Base-by-base conservation (phyloP, 805 yeast genomes). In the Pichia cabralensis region DNA sequence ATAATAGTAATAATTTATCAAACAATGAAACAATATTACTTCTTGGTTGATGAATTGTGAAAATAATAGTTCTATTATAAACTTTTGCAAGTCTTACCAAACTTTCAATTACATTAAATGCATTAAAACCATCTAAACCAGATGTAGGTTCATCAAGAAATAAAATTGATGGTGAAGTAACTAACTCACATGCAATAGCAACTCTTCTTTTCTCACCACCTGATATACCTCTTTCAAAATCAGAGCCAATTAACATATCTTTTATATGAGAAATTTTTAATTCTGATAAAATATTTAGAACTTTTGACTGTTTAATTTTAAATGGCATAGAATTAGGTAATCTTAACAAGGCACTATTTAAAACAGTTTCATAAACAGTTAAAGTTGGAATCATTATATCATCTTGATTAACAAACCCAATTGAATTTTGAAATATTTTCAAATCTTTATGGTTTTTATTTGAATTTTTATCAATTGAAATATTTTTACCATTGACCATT, bases 341-440 rank as follows among this genome's bases (percentile, higher is more conserved):
- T 45, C 97, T 69, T 38, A 92, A 63, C 35, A 89, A 60, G 0
- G 99, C 97, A 62, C 94, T 80, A 52, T 86, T 86, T 43, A 88
- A 64, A 21, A 92, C 95, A 0, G 97, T 89, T 60, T 92, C 99
- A 52, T 81, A 92, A 4, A 92, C 98, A 0, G 98, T 89, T 39
- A 89, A 65, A 0, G 98, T 92, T 4, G 97, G 94, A 40, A 92
- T 69, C 36, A 92, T 63, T 43, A 74, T 80, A 53, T 88, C 96
- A 48, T 92, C 96, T 58, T 92, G 98, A 56, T 92, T 96, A 7
- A 92, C 98, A 65, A 86, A 92, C 0, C 97, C 98, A 37, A 81
- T 74, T 5, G 84, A 69, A 47, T 76, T 76, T 39, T 71, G 68
- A 53, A 72, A 79, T 26, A 74, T 69, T 6, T 59, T 56, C 31